Base-by-base conservation (phyloP, 305 asterid species). In the Fraxinus greggii region DNA sequence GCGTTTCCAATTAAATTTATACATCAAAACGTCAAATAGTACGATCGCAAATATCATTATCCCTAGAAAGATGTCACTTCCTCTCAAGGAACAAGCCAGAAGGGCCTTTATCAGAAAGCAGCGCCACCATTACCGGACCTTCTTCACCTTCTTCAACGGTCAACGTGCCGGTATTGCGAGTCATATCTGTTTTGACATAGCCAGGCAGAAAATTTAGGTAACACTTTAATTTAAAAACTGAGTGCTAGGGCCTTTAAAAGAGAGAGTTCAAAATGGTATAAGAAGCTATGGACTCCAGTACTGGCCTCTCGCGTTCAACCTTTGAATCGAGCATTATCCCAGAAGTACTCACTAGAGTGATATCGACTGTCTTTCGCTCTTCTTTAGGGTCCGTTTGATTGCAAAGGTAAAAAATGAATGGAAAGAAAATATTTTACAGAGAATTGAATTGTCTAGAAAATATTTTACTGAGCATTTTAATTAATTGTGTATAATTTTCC, bases 141-240 rank as follows among this genome's bases (percentile, higher is more conserved):
- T 87, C 87, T 2, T 92, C 94, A 1, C 97, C 93, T 89, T 91
- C 91, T 79, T 87, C 94, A 0, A 61, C 87, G 0, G 91, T 87
- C 73, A 80, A 5, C 5, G 1, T 3, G 33, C 95, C 92, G 0
- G 80, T 76, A 24, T 85, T 77, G 81, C 26, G 40, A 85, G 81
- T 90, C 6, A 90, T 59, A 24, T 92, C 93, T 7, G 97, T 91
- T 31, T 78, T 86, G 12, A 89, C 92, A 38, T 6, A 89, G 13
- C 95, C 97, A 0, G 95, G 97, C 75, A 82, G 82, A 33, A 89
- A 72, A 26, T 42, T 38, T 0, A 88, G 90, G 78, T 87, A 76
- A n/a, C 15, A 23, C 7, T 21, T 13, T 19, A 36, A 38, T 74
- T 35, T 29, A 2, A 19, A 19, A 54, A 54, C 8, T 54, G 65